These are phyloP conservation scores for Neophaeococcomyces mojaviensis DNA, from an alignment of 2,329 filamentous ascomycete species.

Conservation along the genomic window DNA sequence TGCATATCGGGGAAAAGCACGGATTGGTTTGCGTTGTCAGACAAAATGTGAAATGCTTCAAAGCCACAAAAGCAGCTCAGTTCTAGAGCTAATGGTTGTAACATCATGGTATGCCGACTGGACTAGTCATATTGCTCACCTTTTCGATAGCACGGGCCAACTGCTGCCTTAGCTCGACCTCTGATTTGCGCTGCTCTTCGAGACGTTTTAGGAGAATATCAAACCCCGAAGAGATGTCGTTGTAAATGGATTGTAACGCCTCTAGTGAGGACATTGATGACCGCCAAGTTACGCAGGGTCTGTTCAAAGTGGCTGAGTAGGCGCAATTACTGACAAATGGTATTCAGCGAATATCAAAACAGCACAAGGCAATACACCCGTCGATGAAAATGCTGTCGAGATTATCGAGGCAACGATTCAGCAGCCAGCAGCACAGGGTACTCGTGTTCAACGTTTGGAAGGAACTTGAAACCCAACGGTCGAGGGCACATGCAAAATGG, in stretches of 20 bases:
- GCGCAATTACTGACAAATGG: neutral
- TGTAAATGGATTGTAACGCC: neutral
- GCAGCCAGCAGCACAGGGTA: too few relatives aligned
- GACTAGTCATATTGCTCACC: neutral
- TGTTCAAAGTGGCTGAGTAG: neutral
- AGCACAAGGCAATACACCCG: too few relatives aligned
- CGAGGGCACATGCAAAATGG: too few relatives aligned
- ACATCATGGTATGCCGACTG: neutral
- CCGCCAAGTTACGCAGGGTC: neutral
- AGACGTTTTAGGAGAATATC: conserved; percentile 2
- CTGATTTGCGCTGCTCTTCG: neutral
- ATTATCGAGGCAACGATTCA: too few relatives aligned
- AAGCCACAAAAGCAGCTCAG: conserved; percentile 1
- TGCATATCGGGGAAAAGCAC: neutral
- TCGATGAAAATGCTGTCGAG: too few relatives aligned
- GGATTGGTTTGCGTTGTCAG: neutral
- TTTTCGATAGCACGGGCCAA: neutral
- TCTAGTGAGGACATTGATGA: conserved; percentile 1
- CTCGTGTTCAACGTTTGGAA: too few relatives aligned
- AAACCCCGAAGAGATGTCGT: conserved; percentile 6
- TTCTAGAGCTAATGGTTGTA: conserved; percentile 10
- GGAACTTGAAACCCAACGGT: too few relatives aligned
- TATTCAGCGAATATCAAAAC: too few relatives aligned
- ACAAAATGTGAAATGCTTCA: conserved; percentile 3
- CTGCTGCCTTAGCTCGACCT: neutral